These are phyloP conservation scores for Polysphondylium violaceum DNA, from an alignment of 78 protist genomes.

Conservation along the genomic window DNA sequence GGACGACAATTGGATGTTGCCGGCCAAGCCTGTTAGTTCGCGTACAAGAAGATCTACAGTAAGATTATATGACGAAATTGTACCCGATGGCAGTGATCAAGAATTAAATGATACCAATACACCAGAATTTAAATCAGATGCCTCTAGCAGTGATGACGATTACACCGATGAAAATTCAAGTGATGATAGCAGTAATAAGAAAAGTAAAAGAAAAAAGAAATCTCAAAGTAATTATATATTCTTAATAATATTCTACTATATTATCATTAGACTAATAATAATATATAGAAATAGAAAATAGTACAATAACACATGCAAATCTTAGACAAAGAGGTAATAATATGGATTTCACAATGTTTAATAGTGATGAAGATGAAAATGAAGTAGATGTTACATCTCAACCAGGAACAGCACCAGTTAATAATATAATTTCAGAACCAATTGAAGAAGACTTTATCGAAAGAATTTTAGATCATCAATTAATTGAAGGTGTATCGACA, in stretches of 20 bases:
- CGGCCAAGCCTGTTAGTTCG: not conserved
- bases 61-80: constrained; percentile 19
- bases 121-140: not conserved
- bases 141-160: constrained; percentile 18
- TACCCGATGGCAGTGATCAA: not conserved
- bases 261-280: not conserved
- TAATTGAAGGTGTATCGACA: not conserved
- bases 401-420: not conserved
- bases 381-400: not conserved
- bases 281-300: constrained; percentile 5
- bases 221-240: not conserved
- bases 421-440: constrained; percentile 17
- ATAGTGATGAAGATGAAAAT: constrained; percentile 59
- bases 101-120: not conserved
- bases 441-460: constrained; percentile 42
- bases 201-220: not conserved
- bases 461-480: constrained; percentile 59
- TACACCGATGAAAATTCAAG: constrained; percentile 11
- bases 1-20: not conserved
- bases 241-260: not conserved
- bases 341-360: constrained; percentile 30
- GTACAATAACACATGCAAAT: constrained; percentile 48
- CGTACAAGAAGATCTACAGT: constrained; percentile 40
- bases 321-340: constrained; percentile 47
- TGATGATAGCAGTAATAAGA: constrained; percentile 15